Evolutionary conservation across 352 stramenopile genomes (phyloP), one percentile per base, ranked within the genome.

Genomic region (Phytophthora crassamura): DNA sequence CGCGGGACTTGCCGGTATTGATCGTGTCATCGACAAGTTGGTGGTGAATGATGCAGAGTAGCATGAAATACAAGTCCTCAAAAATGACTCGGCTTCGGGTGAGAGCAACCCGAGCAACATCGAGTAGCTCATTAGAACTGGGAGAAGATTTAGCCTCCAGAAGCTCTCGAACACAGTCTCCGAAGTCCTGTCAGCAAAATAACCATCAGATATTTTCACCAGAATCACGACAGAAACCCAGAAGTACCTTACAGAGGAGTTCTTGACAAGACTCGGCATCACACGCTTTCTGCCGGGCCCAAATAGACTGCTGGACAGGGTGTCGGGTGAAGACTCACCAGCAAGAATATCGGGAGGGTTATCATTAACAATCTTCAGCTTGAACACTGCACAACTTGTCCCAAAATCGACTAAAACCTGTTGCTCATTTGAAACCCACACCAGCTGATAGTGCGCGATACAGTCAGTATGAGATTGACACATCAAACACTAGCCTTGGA

Each of bases 31-130:
- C 40, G 32, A 16, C 20, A 20, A 74, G 40, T 45, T 80, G 70
- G 30, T 84, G 70, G 25, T 78, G 61, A 34, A 80, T 52, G 25
- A 74, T 74, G 12, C 35, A 59, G 18, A 84, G 15, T 6, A 86
- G 42, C 16, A 51, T 72, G 39, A 89, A 84, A 64, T 73, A 73
- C 18, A 32, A 15, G 22, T 59, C 36, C 15, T 69, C 40, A 47
- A 74, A 63, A 11, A 12, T 28, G 25, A 42, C n/a, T 15, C n/a
- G 38, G 53, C 36, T 62, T 57, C 36, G 52, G 30, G 20, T 50
- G 41, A 69, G 42, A 18, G 55, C 25, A 45, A 61, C 47, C 8
- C 41, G 47, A 14, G 65, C 36, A 14, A 39, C 11, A 49, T 59
- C 43, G 25, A 74, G 40, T 5, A 62, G 34, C 2, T 62, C 52